Evolutionary conservation across 2,329 filamentous ascomycete genomes (phyloP).

Genomic region (Penicillium freii): DNA sequence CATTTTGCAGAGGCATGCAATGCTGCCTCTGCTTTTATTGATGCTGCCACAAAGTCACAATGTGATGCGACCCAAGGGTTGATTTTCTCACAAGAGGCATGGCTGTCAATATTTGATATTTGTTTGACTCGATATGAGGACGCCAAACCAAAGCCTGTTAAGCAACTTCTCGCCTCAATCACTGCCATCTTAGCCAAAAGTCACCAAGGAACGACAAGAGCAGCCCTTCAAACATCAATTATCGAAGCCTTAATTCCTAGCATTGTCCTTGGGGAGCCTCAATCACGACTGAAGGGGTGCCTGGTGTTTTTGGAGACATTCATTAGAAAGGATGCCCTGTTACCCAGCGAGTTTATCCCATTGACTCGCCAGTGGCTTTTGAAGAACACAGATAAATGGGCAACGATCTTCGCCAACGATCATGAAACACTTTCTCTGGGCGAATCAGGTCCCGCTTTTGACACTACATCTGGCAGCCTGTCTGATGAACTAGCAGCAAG

Average conservation of each 20-base stretch:
- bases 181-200: slow-evolving; percentile 34
- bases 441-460: slow-evolving; percentile 15
- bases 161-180: slow-evolving; percentile 45
- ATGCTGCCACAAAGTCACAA: slow-evolving; percentile 36
- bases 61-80: slow-evolving; percentile 34
- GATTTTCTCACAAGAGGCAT: slow-evolving; percentile 35
- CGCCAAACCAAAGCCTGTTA: slow-evolving; percentile 46
- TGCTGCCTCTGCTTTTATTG: slow-evolving; percentile 45
- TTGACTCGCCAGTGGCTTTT: slow-evolving; percentile 36
- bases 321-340: slow-evolving; percentile 39
- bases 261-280: slow-evolving; percentile 40
- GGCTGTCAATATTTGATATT: slow-evolving; percentile 42
- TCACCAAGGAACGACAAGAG: slow-evolving; percentile 20
- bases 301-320: slow-evolving; percentile 39
- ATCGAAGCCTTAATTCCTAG: slow-evolving; percentile 34
- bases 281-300: slow-evolving; percentile 39
- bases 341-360: slow-evolving; percentile 31
- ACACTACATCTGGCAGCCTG: slow-evolving; percentile 6
- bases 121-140: slow-evolving; percentile 44
- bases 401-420: slow-evolving; percentile 32
- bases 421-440: slow-evolving; percentile 32
- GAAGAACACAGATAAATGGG: slow-evolving; percentile 34
- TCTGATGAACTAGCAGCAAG: slow-evolving; percentile 27
- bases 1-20: slow-evolving; percentile 47
- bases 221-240: slow-evolving; percentile 25